phyloP scores from a whole-genome alignment of 2,329 filamentous ascomycete genomes.

The Phaeosphaeria sp. region DNA sequence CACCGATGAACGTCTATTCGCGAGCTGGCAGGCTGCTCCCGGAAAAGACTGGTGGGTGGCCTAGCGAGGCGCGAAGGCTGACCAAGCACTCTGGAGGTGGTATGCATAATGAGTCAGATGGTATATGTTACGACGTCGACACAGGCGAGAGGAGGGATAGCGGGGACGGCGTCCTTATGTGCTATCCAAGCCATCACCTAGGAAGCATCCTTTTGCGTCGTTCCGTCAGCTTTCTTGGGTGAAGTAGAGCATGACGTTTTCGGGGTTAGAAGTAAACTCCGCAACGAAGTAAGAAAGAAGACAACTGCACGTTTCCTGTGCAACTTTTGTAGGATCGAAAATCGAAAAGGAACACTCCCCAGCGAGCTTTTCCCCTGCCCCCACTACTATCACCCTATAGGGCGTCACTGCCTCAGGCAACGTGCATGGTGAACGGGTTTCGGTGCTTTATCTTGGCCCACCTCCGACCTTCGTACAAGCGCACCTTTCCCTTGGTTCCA shows the following conservation, averaged over 20 bases:
- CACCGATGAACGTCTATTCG: not conserved
- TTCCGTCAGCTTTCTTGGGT: not conserved
- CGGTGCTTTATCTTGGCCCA: not conserved
- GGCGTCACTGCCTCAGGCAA: not conserved
- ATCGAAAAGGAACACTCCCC: no score
- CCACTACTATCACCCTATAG: not conserved
- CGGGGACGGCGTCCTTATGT: not conserved
- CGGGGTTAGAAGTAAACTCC: not conserved
- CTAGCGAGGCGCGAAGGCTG: not conserved
- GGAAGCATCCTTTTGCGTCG: not conserved
- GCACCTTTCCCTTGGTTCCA: not conserved
- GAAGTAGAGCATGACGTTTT: not conserved
- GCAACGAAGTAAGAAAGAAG: no score
- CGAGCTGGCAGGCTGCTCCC: not conserved
- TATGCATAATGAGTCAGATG: not conserved
- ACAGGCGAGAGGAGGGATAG: not conserved
- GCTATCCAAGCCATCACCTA: not conserved
- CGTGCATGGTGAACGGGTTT: not conserved
- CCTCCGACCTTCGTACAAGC: conserved; percentile 1
- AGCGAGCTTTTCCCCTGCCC: no score
- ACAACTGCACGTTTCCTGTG: no score
- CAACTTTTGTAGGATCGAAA: no score
- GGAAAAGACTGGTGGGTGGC: not conserved
- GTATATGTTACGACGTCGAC: not conserved
- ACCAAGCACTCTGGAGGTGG: not conserved